A percentile compares a stretch with the other conserved stretches of the same genome.
Conservation (phyloP, 2,329 filamentous ascomycete genomes). For the Monilinia fructigena region DNA sequence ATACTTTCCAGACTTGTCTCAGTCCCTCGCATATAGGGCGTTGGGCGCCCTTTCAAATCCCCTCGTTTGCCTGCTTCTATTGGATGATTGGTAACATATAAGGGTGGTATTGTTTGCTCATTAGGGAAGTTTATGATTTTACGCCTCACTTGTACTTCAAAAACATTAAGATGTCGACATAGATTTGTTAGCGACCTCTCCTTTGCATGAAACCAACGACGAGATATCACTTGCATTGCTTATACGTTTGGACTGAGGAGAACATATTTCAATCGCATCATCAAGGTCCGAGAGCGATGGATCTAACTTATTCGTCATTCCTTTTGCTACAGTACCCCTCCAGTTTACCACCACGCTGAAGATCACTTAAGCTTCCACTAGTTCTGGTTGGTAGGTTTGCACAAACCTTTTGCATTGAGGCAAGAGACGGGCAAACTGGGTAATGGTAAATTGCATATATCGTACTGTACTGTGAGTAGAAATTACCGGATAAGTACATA, state of each 20-base stretch:
- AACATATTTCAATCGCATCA: background rate
- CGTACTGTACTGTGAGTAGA: background rate
- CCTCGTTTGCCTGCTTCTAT: background rate
- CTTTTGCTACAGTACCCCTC: slow-evolving; percentile 4
- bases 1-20: background rate
- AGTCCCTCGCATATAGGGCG: background rate
- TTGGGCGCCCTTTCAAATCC: background rate
- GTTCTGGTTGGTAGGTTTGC: background rate
- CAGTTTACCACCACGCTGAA: background rate
- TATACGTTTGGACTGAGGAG: background rate
- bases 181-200: background rate
- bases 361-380: background rate
- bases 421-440: background rate
- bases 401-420: background rate
- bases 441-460: background rate
- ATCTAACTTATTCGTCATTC: too few species aligned
- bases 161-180: background rate
- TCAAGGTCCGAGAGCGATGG: background rate
- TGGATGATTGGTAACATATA: background rate
- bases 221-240: slow-evolving; percentile 8
- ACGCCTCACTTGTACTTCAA: slow-evolving; percentile 8
- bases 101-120: background rate
- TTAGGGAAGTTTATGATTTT: background rate
- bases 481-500: background rate
- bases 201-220: background rate